Conservation (phyloP, 2,329 filamentous ascomycete genomes). For the Teratosphaeriaceae sp. region DNA sequence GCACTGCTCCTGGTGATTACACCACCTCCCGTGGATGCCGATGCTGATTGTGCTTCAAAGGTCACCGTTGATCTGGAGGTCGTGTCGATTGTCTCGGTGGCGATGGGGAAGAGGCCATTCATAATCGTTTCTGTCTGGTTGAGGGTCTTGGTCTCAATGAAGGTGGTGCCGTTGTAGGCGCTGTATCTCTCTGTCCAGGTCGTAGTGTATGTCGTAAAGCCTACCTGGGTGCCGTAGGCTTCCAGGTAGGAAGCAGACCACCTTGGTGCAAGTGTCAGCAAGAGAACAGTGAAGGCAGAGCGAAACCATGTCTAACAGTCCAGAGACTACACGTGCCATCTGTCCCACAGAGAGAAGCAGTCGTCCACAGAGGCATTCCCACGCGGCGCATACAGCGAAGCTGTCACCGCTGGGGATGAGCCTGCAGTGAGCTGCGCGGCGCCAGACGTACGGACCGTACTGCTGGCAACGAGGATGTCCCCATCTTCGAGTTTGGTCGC, state of each 20-base stretch:
- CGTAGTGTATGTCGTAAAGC: neutral
- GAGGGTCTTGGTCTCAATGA: neutral
- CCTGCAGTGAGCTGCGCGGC: neutral
- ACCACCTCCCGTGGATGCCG: neutral
- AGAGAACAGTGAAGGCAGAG: neutral
- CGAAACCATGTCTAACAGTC: neutral
- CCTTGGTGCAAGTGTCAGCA: neutral
- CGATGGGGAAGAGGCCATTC: neutral
- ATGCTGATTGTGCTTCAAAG: neutral
- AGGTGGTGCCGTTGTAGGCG: neutral
- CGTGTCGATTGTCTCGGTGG: neutral
- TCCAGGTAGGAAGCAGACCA: neutral
- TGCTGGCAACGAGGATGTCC: no score
- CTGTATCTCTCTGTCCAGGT: neutral
- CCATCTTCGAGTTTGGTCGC: no score
- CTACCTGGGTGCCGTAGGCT: neutral
- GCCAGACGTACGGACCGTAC: no score
- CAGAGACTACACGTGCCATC: neutral
- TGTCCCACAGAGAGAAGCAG: neutral
- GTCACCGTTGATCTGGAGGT: neutral
- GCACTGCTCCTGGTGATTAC: neutral
- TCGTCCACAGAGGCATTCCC: neutral
- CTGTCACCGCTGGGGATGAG: neutral
- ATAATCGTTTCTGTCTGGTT: neutral
- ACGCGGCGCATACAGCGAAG: neutral